Evolutionary conservation across 148 eudicot genomes (phyloP).

Genomic region (Nepenthes gracilis): DNA sequence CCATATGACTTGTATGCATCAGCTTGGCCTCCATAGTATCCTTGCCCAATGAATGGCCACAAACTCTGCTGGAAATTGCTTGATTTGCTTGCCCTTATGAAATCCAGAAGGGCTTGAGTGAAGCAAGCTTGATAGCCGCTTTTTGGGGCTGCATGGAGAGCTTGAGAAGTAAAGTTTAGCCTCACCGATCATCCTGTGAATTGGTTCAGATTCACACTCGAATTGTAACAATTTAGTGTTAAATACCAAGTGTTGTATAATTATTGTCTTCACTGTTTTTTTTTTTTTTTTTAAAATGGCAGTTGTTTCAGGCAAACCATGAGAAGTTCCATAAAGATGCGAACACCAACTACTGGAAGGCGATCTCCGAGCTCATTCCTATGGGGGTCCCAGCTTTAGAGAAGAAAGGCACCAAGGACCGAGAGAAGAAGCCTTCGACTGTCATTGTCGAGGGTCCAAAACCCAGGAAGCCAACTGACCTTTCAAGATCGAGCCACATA

Average conservation of each 20-base stretch:
- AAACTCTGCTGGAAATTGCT: too few species aligned
- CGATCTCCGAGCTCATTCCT: conserved; percentile 65
- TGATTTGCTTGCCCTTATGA: too few species aligned
- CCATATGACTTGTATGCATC: too few species aligned
- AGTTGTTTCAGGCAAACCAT: conserved; percentile 40
- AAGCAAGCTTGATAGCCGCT: too few species aligned
- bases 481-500: conserved; percentile 59
- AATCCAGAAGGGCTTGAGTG: too few species aligned
- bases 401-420: conserved; percentile 47
- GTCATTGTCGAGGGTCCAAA: conserved; percentile 67
- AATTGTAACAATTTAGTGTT: neutral
- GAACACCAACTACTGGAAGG: conserved; percentile 59
- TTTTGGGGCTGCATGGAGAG: too few species aligned
- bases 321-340: conserved; percentile 66
- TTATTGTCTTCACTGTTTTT: neutral
- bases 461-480: conserved; percentile 74
- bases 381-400: conserved; percentile 48
- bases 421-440: conserved; percentile 57
- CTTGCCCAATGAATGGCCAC: too few species aligned
- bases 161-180: too few species aligned
- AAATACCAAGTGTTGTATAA: neutral
- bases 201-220: too few species aligned
- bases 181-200: too few species aligned
- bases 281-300: conserved; percentile 5
- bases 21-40: too few species aligned